Percentiles rank a stretch among this genome's conserved stretches.
phyloP scores from a whole-genome alignment of 805 yeast genomes.

The Candida nanaspora region DNA sequence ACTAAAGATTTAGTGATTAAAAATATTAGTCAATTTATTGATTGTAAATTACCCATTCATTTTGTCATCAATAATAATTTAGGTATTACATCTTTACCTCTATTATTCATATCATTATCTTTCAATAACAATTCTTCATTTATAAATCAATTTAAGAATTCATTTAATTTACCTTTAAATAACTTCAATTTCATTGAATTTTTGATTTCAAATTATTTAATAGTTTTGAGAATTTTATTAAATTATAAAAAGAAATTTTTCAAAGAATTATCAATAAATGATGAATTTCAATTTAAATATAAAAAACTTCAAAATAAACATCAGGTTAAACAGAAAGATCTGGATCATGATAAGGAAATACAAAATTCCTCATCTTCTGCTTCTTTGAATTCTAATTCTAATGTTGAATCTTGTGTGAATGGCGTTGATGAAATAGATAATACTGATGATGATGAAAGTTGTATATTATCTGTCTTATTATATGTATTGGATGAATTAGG shows the following conservation, averaged over 20 bases:
- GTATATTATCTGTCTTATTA: slow-evolving; percentile 21
- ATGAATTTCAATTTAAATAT: slow-evolving; percentile 8
- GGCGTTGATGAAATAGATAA: slow-evolving; percentile 1
- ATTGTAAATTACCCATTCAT: slow-evolving; percentile 16
- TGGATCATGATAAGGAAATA: slow-evolving; percentile 4
- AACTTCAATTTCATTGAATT: slow-evolving; percentile 28
- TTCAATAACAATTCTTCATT: slow-evolving; percentile 12
- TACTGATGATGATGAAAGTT: slow-evolving; percentile 15
- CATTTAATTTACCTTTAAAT: slow-evolving; percentile 25
- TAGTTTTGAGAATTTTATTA: slow-evolving; percentile 35
- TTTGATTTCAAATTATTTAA: slow-evolving; percentile 40
- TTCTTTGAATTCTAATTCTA: no score
- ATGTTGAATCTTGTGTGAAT: no score
- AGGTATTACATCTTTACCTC: slow-evolving; percentile 44
- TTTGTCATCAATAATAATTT: slow-evolving; percentile 41
- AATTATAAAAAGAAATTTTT: slow-evolving; percentile 21
- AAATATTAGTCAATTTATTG: slow-evolving; percentile 14
- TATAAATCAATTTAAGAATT: slow-evolving; percentile 21
- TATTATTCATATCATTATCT: slow-evolving; percentile 31
- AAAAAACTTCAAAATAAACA: no score
- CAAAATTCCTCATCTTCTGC: no score
- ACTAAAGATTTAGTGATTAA: slow-evolving; percentile 14
- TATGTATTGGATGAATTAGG: slow-evolving; percentile 23
- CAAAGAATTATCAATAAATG: slow-evolving; percentile 5
- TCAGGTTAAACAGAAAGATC: not conserved